Evolutionary conservation across 2,329 filamentous ascomycete species (phyloP).

Genomic region (Fusarium temperatum): DNA sequence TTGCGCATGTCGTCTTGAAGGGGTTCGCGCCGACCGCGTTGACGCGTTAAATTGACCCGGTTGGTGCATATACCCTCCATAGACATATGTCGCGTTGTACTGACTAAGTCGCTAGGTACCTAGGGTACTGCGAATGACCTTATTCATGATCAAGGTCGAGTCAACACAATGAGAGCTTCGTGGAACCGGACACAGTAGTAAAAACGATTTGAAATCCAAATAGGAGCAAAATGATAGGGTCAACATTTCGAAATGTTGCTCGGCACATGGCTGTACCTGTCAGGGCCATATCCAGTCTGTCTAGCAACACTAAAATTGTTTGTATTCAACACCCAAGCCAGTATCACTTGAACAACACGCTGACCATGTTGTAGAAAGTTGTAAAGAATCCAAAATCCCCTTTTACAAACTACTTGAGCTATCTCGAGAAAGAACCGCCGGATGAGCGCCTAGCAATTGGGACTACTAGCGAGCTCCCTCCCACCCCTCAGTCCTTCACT

Average conservation of each 20-base stretch:
- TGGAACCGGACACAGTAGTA: neutral
- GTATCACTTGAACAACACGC: neutral
- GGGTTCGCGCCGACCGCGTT: slow-evolving; percentile 43
- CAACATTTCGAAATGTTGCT: slow-evolving; percentile 37
- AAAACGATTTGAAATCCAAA: slow-evolving; percentile 2
- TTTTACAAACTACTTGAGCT: slow-evolving; percentile 64
- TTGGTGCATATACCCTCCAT: slow-evolving; percentile 41
- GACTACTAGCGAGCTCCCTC: slow-evolving; percentile 65
- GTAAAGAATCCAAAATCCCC: slow-evolving; percentile 59
- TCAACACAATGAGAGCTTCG: neutral
- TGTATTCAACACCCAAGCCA: slow-evolving; percentile 39
- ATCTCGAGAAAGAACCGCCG: slow-evolving; percentile 67
- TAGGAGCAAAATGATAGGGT: slow-evolving; percentile 39
- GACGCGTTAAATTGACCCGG: slow-evolving; percentile 52
- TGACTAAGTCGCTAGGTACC: neutral
- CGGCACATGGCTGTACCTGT: slow-evolving; percentile 30
- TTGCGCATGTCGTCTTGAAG: neutral
- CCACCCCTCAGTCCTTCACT: slow-evolving; percentile 67
- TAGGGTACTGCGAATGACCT: slow-evolving; percentile 41
- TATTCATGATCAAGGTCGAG: slow-evolving; percentile 33
- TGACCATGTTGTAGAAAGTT: slow-evolving; percentile 60
- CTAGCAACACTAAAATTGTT: slow-evolving; percentile 64
- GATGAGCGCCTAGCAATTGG: slow-evolving; percentile 65
- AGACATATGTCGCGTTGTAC: slow-evolving; percentile 26
- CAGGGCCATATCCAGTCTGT: slow-evolving; percentile 56